Conservation (phyloP, 2,329 filamentous ascomycete genomes). For the Botrytis cinerea region DNA sequence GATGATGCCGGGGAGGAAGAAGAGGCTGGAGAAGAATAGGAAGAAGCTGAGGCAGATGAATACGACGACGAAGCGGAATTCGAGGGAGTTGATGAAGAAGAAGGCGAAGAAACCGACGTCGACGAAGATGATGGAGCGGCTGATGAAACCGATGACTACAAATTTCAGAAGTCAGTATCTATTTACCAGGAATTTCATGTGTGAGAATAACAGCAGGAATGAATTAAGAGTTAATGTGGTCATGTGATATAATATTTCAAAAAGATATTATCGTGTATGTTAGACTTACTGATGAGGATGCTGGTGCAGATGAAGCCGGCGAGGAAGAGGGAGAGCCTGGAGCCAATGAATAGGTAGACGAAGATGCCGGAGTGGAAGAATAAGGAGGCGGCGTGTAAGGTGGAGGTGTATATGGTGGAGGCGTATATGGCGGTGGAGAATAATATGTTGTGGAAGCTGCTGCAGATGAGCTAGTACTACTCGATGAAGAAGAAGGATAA, state of each 20-base stretch:
- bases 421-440: not conserved
- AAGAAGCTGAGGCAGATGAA: not conserved
- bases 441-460: not conserved
- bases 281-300: not conserved
- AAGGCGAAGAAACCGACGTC: not conserved
- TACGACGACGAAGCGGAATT: not conserved
- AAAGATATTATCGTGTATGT: not conserved
- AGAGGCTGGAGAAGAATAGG: not conserved
- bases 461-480: not conserved
- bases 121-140: not conserved
- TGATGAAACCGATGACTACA: not conserved
- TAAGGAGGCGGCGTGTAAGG: not conserved
- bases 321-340: not conserved
- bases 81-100: not conserved
- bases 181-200: not conserved
- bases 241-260: not conserved
- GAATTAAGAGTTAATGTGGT: not conserved
- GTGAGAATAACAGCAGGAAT: not conserved
- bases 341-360: not conserved
- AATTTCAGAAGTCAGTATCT: not conserved
- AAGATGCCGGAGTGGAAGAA: not conserved
- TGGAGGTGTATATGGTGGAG: not conserved
- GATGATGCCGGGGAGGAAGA: not conserved
- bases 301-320: not conserved
- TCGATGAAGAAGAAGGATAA: not conserved